phyloP scores from a whole-genome alignment of 345 rosid species.

The Fremontodendron californicum region DNA sequence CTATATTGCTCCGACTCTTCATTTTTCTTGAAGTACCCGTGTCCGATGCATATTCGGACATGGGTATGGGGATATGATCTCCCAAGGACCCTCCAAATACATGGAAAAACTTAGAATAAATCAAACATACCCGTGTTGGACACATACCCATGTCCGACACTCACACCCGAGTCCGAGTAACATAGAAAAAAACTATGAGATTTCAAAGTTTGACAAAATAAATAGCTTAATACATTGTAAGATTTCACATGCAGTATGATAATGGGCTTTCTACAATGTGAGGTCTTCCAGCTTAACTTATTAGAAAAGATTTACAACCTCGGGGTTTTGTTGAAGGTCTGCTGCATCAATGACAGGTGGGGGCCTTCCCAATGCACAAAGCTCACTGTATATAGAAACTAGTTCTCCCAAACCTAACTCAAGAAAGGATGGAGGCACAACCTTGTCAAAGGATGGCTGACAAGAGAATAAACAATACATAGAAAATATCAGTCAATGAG shows the following conservation, averaged over 20 bases:
- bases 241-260: neutral
- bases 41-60: too few species aligned
- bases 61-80: too few species aligned
- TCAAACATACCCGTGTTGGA: too few species aligned
- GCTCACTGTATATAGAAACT: conserved; percentile 63
- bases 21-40: too few species aligned
- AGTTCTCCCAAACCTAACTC: conserved; percentile 76
- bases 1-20: too few species aligned
- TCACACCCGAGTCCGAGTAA: too few species aligned
- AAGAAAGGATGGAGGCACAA: conserved; percentile 61
- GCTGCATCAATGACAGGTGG: conserved; percentile 68
- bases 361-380: conserved; percentile 58
- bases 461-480: conserved; percentile 19
- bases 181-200: neutral
- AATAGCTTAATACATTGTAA: neutral
- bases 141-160: too few species aligned
- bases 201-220: conserved; percentile 5
- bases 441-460: conserved; percentile 74
- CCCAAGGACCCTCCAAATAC: too few species aligned
- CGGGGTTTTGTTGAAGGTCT: conserved; percentile 74
- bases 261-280: neutral
- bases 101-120: too few species aligned
- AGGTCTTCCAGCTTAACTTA: neutral
- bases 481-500: neutral
- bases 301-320: conserved; percentile 41